A percentile compares a stretch with the other conserved stretches of the same genome.
These are phyloP conservation scores for Trichosanthes truncata DNA, from an alignment of 306 rosid species.

Conservation along the genomic window DNA sequence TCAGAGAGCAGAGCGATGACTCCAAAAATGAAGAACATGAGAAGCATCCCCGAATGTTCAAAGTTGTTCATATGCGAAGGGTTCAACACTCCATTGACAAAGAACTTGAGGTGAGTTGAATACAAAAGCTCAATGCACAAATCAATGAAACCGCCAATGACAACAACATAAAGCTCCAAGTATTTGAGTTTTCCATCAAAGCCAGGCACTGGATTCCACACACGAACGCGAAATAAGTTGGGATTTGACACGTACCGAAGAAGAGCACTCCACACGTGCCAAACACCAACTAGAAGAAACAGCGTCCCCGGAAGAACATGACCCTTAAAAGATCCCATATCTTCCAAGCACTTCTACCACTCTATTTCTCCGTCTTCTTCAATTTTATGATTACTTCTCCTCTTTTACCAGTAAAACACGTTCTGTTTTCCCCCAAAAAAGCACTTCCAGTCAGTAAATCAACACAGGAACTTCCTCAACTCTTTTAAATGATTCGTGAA, in stretches of 20 bases:
- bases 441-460: background rate
- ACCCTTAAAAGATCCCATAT: constrained; percentile 94
- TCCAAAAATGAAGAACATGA: constrained; percentile 87
- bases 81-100: constrained; percentile 62
- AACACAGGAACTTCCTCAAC: background rate
- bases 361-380: constrained; percentile 12
- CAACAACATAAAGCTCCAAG: constrained; percentile 71
- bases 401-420: background rate
- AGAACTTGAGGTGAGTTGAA: constrained; percentile 80
- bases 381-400: background rate
- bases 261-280: constrained; percentile 85
- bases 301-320: constrained; percentile 90
- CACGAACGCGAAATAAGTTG: constrained; percentile 39
- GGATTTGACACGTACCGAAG: constrained; percentile 51
- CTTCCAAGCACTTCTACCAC: background rate
- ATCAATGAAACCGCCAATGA: constrained; percentile 72
- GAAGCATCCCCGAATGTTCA: constrained; percentile 96
- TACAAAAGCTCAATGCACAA: constrained; percentile 84
- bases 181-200: constrained; percentile 71
- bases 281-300: constrained; percentile 74
- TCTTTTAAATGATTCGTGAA: background rate
- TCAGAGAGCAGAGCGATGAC: constrained; percentile 47
- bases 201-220: constrained; percentile 76
- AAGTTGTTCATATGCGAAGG: constrained; percentile 90
- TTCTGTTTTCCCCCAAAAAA: background rate